Base-by-base conservation (phyloP, 2,329 filamentous ascomycete species). In the Coleophoma crateriformis region DNA sequence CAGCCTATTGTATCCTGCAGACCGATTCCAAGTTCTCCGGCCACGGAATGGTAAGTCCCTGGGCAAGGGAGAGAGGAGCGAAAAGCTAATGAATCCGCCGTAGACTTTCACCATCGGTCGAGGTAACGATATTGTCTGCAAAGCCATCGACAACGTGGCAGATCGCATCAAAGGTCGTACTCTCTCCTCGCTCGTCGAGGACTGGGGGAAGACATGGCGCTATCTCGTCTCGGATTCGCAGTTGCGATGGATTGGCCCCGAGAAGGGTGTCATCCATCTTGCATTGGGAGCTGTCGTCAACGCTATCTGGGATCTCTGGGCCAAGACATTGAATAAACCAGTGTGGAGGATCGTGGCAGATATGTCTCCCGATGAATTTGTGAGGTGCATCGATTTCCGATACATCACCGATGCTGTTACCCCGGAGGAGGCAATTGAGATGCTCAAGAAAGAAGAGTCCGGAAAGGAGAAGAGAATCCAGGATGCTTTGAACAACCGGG, bases 341-440 rank as follows among this genome's bases (percentile, higher is more conserved):
- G 88, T 95, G 20, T 95, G 90, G 90, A 79, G 82, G 51, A 84
- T 95, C 56, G 85, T 95, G 27, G 85, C 86, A 8, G 90, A 95
- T 58, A 94, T 95, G 87, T 84, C 78, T 3, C 88, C 90, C 1
- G 85, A 92, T 69, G 84, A 95, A 71, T 81, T 94, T 46, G 89
- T 95, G 48, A 71, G 76, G 53, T 90, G 90, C 71, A 90, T 95
- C 64, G 90, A 95, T 70, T 95, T 95, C 74, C 79, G 90, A 45
- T 95, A 95, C 71, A 92, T 95, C 68, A 92, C 87, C 33, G 90
- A 95, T 69, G 90, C 88, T 22, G 75, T 95, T 56, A 95, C 89
- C 0, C 88, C 87, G 0, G 84, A 88, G 39, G 90, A 95, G 68
- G 90, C 89, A 0, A 66, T 95, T 33, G 74, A 74, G 15, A 73